Evolutionary conservation across 2,329 filamentous ascomycete genomes (phyloP).

Genomic region (Penicillium sp.): DNA sequence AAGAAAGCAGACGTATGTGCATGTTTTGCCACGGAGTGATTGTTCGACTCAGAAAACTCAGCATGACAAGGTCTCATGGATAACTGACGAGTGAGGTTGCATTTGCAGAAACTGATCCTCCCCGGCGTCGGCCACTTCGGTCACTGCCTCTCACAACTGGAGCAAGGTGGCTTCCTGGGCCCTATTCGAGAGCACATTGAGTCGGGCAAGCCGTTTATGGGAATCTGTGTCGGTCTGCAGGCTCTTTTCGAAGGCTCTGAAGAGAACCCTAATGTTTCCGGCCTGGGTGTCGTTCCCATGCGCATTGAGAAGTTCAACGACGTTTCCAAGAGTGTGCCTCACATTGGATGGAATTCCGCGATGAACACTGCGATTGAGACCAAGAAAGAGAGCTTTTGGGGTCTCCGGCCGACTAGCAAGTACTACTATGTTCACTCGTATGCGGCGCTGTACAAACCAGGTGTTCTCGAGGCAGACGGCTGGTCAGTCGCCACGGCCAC

Average conservation of each 20-base stretch:
- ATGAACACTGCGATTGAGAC: conserved; percentile 45
- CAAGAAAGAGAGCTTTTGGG: conserved; percentile 61
- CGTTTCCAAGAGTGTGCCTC: conserved; percentile 79
- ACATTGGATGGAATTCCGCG: conserved; percentile 98
- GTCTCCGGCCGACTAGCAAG: conserved; percentile 72
- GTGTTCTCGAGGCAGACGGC: conserved; percentile 69
- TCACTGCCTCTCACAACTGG: conserved; percentile 82
- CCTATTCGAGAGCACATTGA: conserved; percentile 77
- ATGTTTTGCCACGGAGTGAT: not conserved
- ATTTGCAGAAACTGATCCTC: conserved; percentile 74
- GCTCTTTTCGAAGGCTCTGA: conserved; percentile 80
- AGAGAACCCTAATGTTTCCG: conserved; percentile 66
- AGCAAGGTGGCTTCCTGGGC: conserved; percentile 73
- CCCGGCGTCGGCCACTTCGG: conserved; percentile 97
- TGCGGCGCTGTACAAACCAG: conserved; percentile 68
- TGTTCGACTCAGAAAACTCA: too few species aligned
- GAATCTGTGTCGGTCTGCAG: conserved; percentile 91
- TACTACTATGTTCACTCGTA: conserved; percentile 99
- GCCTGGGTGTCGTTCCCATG: conserved; percentile 68
- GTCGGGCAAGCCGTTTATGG: conserved; percentile 95
- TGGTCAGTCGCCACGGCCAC: conserved; percentile 89
- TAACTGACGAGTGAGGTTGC: too few species aligned
- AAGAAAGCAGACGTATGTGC: conserved; percentile 69
- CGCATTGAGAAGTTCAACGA: conserved; percentile 71
- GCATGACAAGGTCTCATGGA: not conserved